Conservation (phyloP, 176 grass and related monocot species). For the Lolium perenne region DNA sequence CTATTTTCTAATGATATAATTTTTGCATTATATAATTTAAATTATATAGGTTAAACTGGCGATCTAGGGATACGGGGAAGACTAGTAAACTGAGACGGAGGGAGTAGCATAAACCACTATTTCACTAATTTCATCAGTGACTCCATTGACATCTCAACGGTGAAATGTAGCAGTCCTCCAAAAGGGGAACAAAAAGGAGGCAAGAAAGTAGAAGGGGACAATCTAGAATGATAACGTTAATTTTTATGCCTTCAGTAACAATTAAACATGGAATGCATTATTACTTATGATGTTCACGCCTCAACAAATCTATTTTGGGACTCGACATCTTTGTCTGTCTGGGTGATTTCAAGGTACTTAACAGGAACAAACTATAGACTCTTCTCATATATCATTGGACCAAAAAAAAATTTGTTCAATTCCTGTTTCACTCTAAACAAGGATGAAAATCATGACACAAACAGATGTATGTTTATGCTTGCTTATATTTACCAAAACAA, state of each 20-base stretch:
- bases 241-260: not conserved
- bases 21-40: too few relatives aligned
- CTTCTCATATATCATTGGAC: not conserved
- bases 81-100: too few relatives aligned
- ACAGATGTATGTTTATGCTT: not conserved
- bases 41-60: too few relatives aligned
- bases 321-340: not conserved
- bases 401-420: not conserved
- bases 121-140: too few relatives aligned
- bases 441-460: not conserved
- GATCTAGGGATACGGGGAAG: too few relatives aligned
- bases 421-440: not conserved
- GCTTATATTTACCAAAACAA: not conserved
- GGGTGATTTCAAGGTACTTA: not conserved
- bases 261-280: too few relatives aligned
- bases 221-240: not conserved
- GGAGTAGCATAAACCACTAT: too few relatives aligned
- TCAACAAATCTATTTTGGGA: too few relatives aligned
- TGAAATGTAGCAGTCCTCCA: too few relatives aligned
- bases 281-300: too few relatives aligned
- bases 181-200: not conserved
- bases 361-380: slow-evolving; percentile 12
- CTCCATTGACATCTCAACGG: too few relatives aligned
- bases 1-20: too few relatives aligned
- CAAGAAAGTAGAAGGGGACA: not conserved